phyloP scores from a whole-genome alignment of 345 rosid species.

The Eucalyptus cloeziana region DNA sequence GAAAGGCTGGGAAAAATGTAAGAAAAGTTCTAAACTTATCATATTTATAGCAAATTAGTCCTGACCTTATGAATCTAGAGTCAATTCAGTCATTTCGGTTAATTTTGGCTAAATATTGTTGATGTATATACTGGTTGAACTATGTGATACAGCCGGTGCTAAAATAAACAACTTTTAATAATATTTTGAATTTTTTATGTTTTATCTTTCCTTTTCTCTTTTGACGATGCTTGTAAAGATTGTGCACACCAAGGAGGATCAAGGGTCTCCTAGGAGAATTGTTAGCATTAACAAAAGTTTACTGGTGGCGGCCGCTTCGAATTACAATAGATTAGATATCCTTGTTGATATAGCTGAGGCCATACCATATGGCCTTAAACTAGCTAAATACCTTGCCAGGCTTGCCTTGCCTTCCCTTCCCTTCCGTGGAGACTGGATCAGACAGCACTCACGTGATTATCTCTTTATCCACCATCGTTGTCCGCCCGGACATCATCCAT shows the following conservation, averaged over 20 bases:
- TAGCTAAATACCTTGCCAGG: background rate
- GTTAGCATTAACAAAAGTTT: background rate
- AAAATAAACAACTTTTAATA: too few species aligned
- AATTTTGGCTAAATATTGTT: accelerated
- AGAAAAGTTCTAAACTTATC: too few species aligned
- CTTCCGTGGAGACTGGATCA: background rate
- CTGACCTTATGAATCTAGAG: accelerated
- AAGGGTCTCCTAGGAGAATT: background rate
- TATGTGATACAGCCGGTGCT: accelerated
- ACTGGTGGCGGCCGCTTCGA: background rate
- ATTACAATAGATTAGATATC: background rate
- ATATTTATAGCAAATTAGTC: too few species aligned
- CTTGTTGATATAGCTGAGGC: background rate
- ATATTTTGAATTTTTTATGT: too few species aligned
- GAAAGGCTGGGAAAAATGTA: accelerated
- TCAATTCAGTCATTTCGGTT: accelerated
- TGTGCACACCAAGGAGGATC: background rate
- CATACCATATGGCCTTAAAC: background rate
- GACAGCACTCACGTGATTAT: background rate
- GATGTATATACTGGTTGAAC: accelerated
- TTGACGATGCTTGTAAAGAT: background rate
- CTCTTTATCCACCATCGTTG: background rate
- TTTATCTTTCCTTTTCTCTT: background rate
- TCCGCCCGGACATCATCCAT: background rate
- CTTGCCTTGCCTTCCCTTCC: background rate